Evolutionary conservation across 495 filamentous ascomycete species (phyloP), one percentile per base, ranked within the genome.

Genomic region (Tirmania nivea): DNA sequence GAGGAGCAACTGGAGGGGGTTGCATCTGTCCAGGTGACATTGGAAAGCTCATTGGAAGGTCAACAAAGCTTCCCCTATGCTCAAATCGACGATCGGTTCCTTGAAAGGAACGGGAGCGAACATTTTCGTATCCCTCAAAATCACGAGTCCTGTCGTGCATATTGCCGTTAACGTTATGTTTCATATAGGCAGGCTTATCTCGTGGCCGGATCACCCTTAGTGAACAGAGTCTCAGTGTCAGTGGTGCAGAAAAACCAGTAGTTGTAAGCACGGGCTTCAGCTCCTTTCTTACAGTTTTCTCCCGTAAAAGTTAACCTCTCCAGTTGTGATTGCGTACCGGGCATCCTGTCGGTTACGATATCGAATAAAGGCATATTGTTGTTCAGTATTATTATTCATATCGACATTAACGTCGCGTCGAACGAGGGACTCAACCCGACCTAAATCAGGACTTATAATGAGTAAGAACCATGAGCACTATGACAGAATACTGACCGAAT

Each of bases 361-460:
- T 39, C 51, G 53, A 57, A 65, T 56, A 53, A 65, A 65, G 1
- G 62, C 62, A 34, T 65, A 65, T 25, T 64, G 60, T n/a, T 57
- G 54, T 53, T 55, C 50, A 16, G 59, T 31, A 34, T 48, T 51
- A 10, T 55, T 50, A 45, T 56, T 55, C 14, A 57, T 50, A 4
- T 62, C 60, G 35, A 53, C 61, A 55, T 61, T 61, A 31, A 62
- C 60, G 3, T 50, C 51, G 39, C 60, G 59, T 11, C 60, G 57
- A 47, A 62, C 59, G 20, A 62, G 55, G 25, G 54, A 57, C 14
- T 55, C 55, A 17, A 62, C 58, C 17, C 48, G 17, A 4, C 60
- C 60, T 62, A 5, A 48, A 60, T 36, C 16, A 59, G 9, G 17
- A 2, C 4, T 45, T 8, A 14, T 4, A 1, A 50, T 49, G 17